Conservation (phyloP, 2,329 filamentous ascomycete genomes). For the Neonectria coccinea region DNA sequence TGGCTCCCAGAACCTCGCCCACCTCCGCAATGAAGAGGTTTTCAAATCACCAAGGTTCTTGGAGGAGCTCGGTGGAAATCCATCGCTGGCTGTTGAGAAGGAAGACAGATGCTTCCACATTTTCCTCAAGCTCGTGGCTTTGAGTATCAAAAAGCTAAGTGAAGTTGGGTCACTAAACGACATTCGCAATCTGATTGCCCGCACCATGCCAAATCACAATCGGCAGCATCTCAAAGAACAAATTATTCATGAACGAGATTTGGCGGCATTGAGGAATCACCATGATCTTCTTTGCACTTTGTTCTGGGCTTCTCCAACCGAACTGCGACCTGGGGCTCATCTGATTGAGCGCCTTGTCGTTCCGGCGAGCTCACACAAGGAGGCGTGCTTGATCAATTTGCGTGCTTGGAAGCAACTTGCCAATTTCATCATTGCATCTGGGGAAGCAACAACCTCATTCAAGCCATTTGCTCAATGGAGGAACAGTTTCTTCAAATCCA, state of each 20-base stretch:
- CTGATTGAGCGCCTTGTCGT: conserved; percentile 70
- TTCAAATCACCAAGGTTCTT: conserved; percentile 71
- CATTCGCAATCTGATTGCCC: conserved; percentile 70
- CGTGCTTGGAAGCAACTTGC: conserved; percentile 73
- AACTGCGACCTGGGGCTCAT: conserved; percentile 64
- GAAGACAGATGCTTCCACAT: conserved; percentile 75
- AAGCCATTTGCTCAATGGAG: conserved; percentile 62
- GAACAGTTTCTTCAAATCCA: conserved; percentile 66
- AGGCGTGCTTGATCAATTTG: conserved; percentile 73
- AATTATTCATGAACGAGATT: conserved; percentile 67
- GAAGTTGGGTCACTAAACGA: conserved; percentile 64
- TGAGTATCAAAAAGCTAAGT: conserved; percentile 66
- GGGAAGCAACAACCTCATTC: conserved; percentile 62
- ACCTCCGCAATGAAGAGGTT: conserved; percentile 74
- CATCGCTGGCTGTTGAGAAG: conserved; percentile 62
- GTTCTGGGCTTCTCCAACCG: conserved; percentile 71
- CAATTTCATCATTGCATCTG: conserved; percentile 65
- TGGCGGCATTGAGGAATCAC: conserved; percentile 74
- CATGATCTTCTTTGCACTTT: conserved; percentile 75
- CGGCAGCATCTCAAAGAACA: conserved; percentile 74
- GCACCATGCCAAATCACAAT: conserved; percentile 74
- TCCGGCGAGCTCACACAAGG: conserved; percentile 72
- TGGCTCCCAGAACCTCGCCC: conserved; percentile 69
- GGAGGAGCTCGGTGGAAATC: conserved; percentile 62
- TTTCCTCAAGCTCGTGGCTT: conserved; percentile 72